phyloP scores from a whole-genome alignment of 106 monocot species.

The Platanthera zijinensis region DNA sequence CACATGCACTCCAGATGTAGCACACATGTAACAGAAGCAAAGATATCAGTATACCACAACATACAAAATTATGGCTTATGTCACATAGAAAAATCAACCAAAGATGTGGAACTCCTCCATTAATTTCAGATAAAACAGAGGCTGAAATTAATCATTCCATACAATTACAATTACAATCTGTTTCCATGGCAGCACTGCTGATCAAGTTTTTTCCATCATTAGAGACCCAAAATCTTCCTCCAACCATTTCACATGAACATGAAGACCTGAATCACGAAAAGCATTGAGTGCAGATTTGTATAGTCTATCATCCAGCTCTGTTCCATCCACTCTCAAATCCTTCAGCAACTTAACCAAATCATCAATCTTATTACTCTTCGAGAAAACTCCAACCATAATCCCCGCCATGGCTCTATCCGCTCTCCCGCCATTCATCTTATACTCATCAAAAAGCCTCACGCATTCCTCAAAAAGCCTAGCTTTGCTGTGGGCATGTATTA shows the following conservation, averaged over 20 bases:
- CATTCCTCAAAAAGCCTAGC: conserved; percentile 49
- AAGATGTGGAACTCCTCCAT: background rate
- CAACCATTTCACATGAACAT: conserved; percentile 48
- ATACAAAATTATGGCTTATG: background rate
- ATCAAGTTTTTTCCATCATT: conserved; percentile 40
- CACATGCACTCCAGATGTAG: background rate
- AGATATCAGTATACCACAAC: background rate
- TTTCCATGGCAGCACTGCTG: background rate
- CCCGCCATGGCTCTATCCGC: conserved; percentile 60
- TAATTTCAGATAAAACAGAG: background rate
- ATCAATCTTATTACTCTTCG: conserved; percentile 43
- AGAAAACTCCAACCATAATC: conserved; percentile 81
- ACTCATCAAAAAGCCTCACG: conserved; percentile 52
- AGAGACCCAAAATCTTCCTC: conserved; percentile 29
- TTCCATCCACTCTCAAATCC: conserved; percentile 40
- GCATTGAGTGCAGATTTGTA: conserved; percentile 65
- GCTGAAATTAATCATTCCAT: background rate
- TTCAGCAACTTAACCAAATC: conserved; percentile 55
- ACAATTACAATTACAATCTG: background rate
- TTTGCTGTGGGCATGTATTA: conserved; percentile 52
- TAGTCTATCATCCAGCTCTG: conserved; percentile 47
- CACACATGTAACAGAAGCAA: background rate
- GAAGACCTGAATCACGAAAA: conserved; percentile 63
- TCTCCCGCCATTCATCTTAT: conserved; percentile 36
- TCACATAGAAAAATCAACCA: background rate